phyloP scores from a whole-genome alignment of 2,329 filamentous ascomycete species.

The Alternaria gaisen region DNA sequence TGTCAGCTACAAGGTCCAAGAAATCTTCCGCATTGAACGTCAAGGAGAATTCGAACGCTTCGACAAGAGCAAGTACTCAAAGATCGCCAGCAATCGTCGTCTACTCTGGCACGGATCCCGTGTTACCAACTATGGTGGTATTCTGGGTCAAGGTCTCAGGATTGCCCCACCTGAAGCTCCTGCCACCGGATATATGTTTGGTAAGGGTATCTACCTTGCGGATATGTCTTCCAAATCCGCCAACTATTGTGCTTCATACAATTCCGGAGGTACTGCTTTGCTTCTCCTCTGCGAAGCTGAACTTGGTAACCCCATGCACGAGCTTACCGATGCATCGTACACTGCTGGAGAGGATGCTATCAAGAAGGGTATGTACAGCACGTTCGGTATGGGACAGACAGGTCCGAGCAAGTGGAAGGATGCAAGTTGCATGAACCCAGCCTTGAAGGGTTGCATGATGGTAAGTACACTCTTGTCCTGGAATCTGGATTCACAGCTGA shows the following conservation, averaged over 20 bases:
- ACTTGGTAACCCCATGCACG: constrained; percentile 77
- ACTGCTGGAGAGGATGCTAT: constrained; percentile 71
- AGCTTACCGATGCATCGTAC: constrained; percentile 67
- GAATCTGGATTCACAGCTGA: constrained; percentile 11
- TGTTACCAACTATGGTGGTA: constrained; percentile 85
- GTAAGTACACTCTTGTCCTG: constrained; percentile 54
- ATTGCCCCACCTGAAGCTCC: constrained; percentile 88
- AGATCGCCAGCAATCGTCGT: constrained; percentile 70
- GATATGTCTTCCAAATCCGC: constrained; percentile 84
- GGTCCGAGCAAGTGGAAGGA: constrained; percentile 79
- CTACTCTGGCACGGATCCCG: constrained; percentile 90
- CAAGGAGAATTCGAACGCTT: constrained; percentile 76
- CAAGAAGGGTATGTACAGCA: constrained; percentile 68
- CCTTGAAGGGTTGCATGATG: constrained; percentile 74
- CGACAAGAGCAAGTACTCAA: constrained; percentile 62
- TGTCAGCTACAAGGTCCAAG: constrained; percentile 67
- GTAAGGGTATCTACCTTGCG: constrained; percentile 87
- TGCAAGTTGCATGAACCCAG: constrained; percentile 70
- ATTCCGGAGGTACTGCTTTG: constrained; percentile 74
- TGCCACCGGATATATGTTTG: constrained; percentile 84
- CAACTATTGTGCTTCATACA: constrained; percentile 72
- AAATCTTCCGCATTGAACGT: constrained; percentile 86
- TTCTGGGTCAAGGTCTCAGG: constrained; percentile 85
- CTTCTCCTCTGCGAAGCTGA: constrained; percentile 86
- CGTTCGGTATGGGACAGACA: constrained; percentile 72